Percentiles rank a stretch among this genome's conserved stretches.
Conservation (phyloP, 306 rosid species). For the Cotoneaster glaucophyllus region DNA sequence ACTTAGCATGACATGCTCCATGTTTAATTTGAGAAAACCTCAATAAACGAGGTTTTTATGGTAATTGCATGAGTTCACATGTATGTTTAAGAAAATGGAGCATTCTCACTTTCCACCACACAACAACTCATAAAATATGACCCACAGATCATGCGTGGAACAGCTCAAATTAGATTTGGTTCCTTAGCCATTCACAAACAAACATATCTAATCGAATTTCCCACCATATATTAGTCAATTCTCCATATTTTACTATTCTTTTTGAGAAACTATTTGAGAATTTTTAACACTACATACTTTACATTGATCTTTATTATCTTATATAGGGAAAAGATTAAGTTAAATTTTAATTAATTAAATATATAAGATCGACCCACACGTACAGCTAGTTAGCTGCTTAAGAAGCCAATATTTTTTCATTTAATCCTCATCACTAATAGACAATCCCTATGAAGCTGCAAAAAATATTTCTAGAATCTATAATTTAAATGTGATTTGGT, state of each 20-base stretch:
- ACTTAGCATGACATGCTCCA: constrained; percentile 14
- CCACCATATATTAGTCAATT: constrained; percentile 23
- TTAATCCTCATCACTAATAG: neutral
- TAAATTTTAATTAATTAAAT: neutral
- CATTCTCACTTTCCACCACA: constrained; percentile 71
- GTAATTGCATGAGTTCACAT: constrained; percentile 77
- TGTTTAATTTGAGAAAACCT: constrained; percentile 7
- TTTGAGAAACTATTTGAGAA: constrained; percentile 11
- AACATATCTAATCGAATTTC: constrained; percentile 8
- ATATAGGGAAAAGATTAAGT: neutral
- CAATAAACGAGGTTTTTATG: constrained; percentile 29
- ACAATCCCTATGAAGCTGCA: constrained; percentile 24
- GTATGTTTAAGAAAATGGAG: constrained; percentile 55
- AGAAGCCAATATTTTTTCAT: constrained; percentile 2
- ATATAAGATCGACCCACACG: neutral
- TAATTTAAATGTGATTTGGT: constrained; percentile 24
- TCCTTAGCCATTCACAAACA: constrained; percentile 19
- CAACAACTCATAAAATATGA: constrained; percentile 71
- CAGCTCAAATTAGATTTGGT: constrained; percentile 69
- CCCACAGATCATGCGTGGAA: constrained; percentile 85
- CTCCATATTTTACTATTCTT: constrained; percentile 10
- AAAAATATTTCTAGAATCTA: constrained; percentile 13
- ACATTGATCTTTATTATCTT: neutral
- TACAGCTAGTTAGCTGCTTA: neutral
- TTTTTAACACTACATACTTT: neutral